A percentile compares a stretch with the other conserved stretches of the same genome.
Conservation (phyloP, 2,329 filamentous ascomycete species). For the Fusarium anthophilum region DNA sequence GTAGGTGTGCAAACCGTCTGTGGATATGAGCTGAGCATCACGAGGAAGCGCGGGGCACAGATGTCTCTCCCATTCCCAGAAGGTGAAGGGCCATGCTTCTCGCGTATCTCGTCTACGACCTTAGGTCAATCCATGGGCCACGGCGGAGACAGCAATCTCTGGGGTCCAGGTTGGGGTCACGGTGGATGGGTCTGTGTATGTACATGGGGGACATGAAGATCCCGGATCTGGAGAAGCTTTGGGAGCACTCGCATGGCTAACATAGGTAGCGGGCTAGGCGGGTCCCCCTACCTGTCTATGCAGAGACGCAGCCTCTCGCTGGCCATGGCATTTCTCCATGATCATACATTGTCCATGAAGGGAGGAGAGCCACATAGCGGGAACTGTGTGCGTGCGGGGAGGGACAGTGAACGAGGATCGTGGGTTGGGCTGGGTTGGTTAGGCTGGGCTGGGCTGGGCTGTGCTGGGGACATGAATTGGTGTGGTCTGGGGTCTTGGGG, state of each 20-base stretch:
- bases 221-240: conserved; percentile 23
- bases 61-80: conserved; percentile 16
- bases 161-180: conserved; percentile 28
- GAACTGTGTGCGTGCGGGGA: conserved; percentile 36
- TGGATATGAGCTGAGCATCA: conserved; percentile 35
- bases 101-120: conserved; percentile 38
- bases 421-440: conserved; percentile 12
- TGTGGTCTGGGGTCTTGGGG: conserved; percentile 44
- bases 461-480: conserved; percentile 30
- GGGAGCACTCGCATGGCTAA: conserved; percentile 24
- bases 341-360: conserved; percentile 17
- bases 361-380: conserved; percentile 31
- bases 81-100: conserved; percentile 35
- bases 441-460: conserved; percentile 1
- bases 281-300: conserved; percentile 12
- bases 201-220: conserved; percentile 29
- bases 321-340: conserved; percentile 20
- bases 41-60: conserved; percentile 36
- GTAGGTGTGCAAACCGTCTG: conserved; percentile 11
- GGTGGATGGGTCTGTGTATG: conserved; percentile 33
- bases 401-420: conserved; percentile 20
- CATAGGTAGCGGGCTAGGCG: conserved; percentile 4
- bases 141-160: conserved; percentile 26
- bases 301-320: conserved; percentile 22
- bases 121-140: conserved; percentile 30